Evolutionary conservation across 1,139 yeast genomes (phyloP), one percentile per base, ranked within the genome.

Genomic region (Hansenula anomala): DNA sequence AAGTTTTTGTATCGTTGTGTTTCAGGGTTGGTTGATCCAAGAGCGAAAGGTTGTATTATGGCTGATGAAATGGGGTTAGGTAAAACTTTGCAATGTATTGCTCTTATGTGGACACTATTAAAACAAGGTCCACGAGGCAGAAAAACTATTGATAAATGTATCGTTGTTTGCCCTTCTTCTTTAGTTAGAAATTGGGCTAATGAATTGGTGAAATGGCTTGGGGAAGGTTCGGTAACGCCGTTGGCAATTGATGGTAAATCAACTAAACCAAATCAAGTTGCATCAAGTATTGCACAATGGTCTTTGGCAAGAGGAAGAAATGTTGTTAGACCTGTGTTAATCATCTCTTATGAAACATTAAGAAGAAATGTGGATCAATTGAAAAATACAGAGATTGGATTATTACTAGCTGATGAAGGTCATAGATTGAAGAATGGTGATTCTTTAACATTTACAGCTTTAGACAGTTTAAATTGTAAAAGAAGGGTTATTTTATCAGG

Each of bases 21-120:
- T 1, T 75, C 97, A 0, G 98, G 99, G 0, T 64, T 90, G 33
- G 73, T 88, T 22, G 95, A 89, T 55, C 78, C 89, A 2, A 71
- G 80, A 31, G 97, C 97, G 0, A 80, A 83, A 56, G 99, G 99
- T 1, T 92, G 98, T 58, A 94, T 92, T 39, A 92, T 92, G 98
- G 99, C 99, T 0, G 99, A 92, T 66, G 99, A 89, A 64, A 92
- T 92, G 98, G 98, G 98, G 3, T 70, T 92, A 33, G 98, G 98
- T 20, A 92, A 92, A 58, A 92, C 99, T 0, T 69, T 92, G 32
- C 99, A 92, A 60, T 94, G 98, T 59, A 73, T 92, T 34, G 73
- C 97, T 0, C 69, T 92, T 32, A 75, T 92, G 87, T 92, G 98
- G 98, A 92, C 98, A 0, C 61, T 92, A 38, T 68, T 92, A 34